Evolutionary conservation across 352 stramenopile genomes (phyloP).

Genomic region (Globisporangium nodosum): DNA sequence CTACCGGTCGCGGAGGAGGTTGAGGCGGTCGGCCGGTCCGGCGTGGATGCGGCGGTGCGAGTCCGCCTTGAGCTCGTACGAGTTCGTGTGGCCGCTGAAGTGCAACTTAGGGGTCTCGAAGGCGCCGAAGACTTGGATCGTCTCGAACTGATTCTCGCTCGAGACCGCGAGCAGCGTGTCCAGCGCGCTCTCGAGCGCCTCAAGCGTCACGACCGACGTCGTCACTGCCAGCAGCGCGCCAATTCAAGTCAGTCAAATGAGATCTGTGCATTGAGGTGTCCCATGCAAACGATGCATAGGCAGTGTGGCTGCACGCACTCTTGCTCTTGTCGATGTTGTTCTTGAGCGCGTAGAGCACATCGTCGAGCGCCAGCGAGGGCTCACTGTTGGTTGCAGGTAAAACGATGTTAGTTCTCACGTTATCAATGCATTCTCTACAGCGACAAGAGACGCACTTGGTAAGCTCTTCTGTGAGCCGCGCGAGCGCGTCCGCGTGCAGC

Average conservation of each 20-base stretch:
- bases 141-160: slow-evolving; percentile 72
- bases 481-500: slow-evolving; percentile 67
- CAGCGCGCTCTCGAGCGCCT: slow-evolving; percentile 75
- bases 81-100: slow-evolving; percentile 59
- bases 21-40: slow-evolving; percentile 43
- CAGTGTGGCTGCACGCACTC: slow-evolving; percentile 29
- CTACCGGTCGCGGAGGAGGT: slow-evolving; percentile 60
- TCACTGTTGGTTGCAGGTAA: slow-evolving; percentile 30
- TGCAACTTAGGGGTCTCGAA: slow-evolving; percentile 67
- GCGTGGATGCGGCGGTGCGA: slow-evolving; percentile 52
- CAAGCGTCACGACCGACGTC: slow-evolving; percentile 76
- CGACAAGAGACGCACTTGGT: slow-evolving; percentile 28
- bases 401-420: not conserved
- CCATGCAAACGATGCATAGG: too few relatives aligned
- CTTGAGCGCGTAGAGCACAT: slow-evolving; percentile 84
- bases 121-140: slow-evolving; percentile 79
- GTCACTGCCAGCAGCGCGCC: slow-evolving; percentile 37
- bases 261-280: not conserved
- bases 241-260: not conserved
- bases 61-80: slow-evolving; percentile 69
- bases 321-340: slow-evolving; percentile 88
- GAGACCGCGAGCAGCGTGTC: slow-evolving; percentile 80
- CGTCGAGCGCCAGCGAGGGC: slow-evolving; percentile 64
- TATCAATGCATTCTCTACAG: not conserved
- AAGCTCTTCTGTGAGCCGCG: slow-evolving; percentile 59